Evolutionary conservation across 352 stramenopile genomes (phyloP), one percentile per base, ranked within the genome.

Genomic region (Globisporangium abappressorium): DNA sequence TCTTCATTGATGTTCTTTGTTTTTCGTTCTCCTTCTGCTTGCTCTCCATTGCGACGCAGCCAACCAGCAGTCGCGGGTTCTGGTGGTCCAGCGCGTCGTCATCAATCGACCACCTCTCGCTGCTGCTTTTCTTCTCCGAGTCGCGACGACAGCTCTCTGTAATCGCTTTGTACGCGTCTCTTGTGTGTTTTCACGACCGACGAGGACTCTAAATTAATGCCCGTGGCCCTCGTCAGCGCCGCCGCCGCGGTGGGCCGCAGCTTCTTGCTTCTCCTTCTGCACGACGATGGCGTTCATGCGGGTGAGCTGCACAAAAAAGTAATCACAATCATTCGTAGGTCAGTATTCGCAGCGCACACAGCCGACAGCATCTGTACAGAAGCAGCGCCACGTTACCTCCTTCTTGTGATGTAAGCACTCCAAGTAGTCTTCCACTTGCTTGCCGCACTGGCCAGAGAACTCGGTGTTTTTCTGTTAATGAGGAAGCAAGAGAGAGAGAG

Each of bases 351-450:
- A 71, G 20, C 9, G 5, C n/a, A 49, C 22, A 51, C n/a, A 22
- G 0, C n/a, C 14, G 49, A 33, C 18, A 11, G 3, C 8, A 22
- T 7, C 28, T 14, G 8, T 20, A 12, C 28, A 57, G 22, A 9
- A 58, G 20, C 1, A n/a, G 30, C 69, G 7, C 14, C 41, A 47
- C 41, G 11, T 54, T 69, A 96, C 89, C 84, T 98, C 93, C 78
- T 98, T 98, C 80, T 91, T 95, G 80, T 97, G 89, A 79, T 98
- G 95, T 64, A 98, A 78, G 70, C 95, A 98, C 78, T 98, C 95
- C 62, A 98, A 84, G 72, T 98, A 98, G 82, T 98, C 95, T 67
- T 98, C 91, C 18, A 96, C 88, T 73, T 94, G 74, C 80, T 92
- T 83, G 74, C 73, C 79, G 74, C 90, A 97, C 69, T 91, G 74